phyloP scores from a whole-genome alignment of 2,329 filamentous ascomycete genomes.

The Ascocoryne sarcoides region DNA sequence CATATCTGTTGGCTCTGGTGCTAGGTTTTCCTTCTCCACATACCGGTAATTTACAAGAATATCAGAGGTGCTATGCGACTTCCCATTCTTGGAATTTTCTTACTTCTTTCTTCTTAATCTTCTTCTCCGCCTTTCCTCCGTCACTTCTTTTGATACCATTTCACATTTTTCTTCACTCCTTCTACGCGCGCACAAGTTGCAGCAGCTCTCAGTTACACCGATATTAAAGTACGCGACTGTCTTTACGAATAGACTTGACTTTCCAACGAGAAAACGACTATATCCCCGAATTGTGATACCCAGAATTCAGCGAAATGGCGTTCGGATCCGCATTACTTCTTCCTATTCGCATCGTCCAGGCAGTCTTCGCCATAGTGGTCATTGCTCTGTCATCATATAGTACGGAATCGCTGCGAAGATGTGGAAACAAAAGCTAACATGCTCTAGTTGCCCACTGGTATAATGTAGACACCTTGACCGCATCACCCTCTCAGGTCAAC shows the following conservation, averaged over 20 bases:
- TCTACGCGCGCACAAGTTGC: slow-evolving; percentile 21
- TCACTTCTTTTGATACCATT: background rate
- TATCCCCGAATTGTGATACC: background rate
- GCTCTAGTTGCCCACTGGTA: slow-evolving; percentile 51
- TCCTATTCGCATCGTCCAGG: slow-evolving; percentile 38
- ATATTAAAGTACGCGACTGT: background rate
- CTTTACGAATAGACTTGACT: background rate
- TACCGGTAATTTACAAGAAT: slow-evolving; percentile 16
- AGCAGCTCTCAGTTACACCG: slow-evolving; percentile 8
- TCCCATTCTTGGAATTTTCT: slow-evolving; percentile 5
- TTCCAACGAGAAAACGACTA: background rate
- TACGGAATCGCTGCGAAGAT: slow-evolving; percentile 23
- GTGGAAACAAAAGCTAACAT: slow-evolving; percentile 8
- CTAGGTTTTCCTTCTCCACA: slow-evolving; percentile 2
- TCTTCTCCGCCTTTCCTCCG: background rate
- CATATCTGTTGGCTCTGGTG: slow-evolving; percentile 3
- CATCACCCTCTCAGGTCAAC: slow-evolving; percentile 47
- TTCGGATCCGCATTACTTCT: slow-evolving; percentile 34
- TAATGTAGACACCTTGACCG: slow-evolving; percentile 42
- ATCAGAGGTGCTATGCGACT: slow-evolving; percentile 17
- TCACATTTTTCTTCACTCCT: slow-evolving; percentile 10
- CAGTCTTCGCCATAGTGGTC: slow-evolving; percentile 36
- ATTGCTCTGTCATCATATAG: slow-evolving; percentile 42
- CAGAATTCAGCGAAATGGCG: slow-evolving; percentile 29
- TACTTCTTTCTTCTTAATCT: slow-evolving; percentile 1